Percentiles rank a stretch among this genome's conserved stretches.
These are phyloP conservation scores for Alternaria burnsii DNA, from an alignment of 2,329 filamentous ascomycete genomes.

Conservation along the genomic window DNA sequence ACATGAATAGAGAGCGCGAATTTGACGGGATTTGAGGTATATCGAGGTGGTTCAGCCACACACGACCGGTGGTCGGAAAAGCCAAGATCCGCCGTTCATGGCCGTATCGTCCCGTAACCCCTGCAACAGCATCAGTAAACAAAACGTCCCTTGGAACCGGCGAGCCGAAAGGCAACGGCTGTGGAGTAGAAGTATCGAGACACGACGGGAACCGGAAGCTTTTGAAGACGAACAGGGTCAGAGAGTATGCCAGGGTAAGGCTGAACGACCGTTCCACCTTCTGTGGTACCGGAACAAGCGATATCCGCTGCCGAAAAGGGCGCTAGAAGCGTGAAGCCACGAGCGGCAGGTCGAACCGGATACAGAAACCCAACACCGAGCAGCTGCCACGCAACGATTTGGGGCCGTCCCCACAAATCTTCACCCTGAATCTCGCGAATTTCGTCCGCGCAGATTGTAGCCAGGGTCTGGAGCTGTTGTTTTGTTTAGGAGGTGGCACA, in stretches of 20 bases:
- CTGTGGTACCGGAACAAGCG: constrained; percentile 8
- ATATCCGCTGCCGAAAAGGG: constrained; percentile 11
- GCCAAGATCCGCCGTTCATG: not conserved
- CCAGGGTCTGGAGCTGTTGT: not conserved
- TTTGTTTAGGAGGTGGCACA: not conserved
- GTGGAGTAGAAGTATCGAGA: not conserved
- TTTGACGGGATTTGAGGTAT: constrained; percentile 2
- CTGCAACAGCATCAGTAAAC: not conserved
- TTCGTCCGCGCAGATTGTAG: constrained; percentile 14
- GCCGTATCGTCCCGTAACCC: not conserved
- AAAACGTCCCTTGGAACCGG: not conserved
- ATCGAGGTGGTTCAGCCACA: not conserved
- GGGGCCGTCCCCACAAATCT: constrained; percentile 8
- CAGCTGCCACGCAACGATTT: constrained; percentile 3
- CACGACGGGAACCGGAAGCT: constrained; percentile 9
- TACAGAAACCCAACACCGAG: constrained; percentile 6
- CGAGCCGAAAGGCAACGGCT: not conserved
- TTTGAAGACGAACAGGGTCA: not conserved
- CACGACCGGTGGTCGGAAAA: not conserved
- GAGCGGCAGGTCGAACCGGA: constrained; percentile 5
- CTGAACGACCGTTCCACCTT: constrained; percentile 6
- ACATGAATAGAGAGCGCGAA: not conserved
- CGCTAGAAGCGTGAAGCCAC: constrained; percentile 1
- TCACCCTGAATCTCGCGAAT: constrained; percentile 12
- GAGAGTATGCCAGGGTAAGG: constrained; percentile 8